Evolutionary conservation across 2,329 filamentous ascomycete genomes (phyloP).

Genomic region (Cladosporium sp.): DNA sequence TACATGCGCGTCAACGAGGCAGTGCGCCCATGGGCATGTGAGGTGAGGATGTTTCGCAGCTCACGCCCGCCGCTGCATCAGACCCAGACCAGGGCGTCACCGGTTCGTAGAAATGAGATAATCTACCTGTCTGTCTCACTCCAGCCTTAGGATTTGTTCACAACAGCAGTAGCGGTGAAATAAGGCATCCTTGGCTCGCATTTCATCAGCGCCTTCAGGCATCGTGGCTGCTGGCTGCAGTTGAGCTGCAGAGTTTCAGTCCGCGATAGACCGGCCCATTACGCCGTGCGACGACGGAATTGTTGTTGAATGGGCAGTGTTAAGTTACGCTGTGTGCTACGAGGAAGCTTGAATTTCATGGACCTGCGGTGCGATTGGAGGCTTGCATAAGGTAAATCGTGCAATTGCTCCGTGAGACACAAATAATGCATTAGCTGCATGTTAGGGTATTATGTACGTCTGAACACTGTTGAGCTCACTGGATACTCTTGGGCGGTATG

Average conservation of each 20-base stretch:
- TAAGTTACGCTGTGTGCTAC: neutral
- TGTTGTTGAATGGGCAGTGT: neutral
- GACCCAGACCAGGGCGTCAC: slow-evolving; percentile 2
- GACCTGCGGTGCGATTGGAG: neutral
- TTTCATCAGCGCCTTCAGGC: slow-evolving; percentile 14
- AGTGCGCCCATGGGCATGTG: slow-evolving; percentile 14
- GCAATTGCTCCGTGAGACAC: neutral
- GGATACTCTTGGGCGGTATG: neutral
- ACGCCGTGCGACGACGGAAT: neutral
- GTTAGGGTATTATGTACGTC: neutral
- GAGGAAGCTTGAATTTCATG: neutral
- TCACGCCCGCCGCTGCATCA: neutral
- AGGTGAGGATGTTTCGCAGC: slow-evolving; percentile 18
- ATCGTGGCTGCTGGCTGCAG: slow-evolving; percentile 18
- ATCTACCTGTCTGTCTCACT: slow-evolving; percentile 7
- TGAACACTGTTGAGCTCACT: neutral
- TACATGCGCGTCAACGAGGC: slow-evolving; percentile 17
- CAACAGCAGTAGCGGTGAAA: slow-evolving; percentile 22
- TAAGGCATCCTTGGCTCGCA: slow-evolving; percentile 5
- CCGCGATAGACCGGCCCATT: neutral
- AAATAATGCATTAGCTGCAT: neutral
- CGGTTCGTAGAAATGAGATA: neutral
- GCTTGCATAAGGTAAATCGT: neutral
- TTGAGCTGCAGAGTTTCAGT: slow-evolving; percentile 18
- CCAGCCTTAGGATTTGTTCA: slow-evolving; percentile 6